Conservation (phyloP, 768 basidiomycete genomes). For the Rhizopogon vinicolor region DNA sequence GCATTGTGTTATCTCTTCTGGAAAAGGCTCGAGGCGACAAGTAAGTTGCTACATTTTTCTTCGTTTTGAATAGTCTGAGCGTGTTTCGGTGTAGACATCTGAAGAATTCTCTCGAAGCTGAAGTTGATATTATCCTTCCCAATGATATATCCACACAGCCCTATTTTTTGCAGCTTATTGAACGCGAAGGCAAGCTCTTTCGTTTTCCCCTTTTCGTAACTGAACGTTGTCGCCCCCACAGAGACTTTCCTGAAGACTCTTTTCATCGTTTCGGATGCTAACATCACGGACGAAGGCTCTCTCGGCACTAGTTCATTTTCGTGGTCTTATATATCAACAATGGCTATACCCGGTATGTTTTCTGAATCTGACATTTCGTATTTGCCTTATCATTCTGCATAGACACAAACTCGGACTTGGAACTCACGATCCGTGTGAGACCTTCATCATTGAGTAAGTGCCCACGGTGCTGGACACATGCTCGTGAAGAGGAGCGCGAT, state of each 20-base stretch:
- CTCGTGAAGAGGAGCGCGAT: slow-evolving; percentile 40
- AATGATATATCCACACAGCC: slow-evolving; percentile 19
- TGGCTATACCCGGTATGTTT: slow-evolving; percentile 43
- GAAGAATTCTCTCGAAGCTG: slow-evolving; percentile 73
- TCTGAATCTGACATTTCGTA: not conserved
- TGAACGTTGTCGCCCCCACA: slow-evolving; percentile 20
- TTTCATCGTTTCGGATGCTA: slow-evolving; percentile 77
- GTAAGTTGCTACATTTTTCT: slow-evolving; percentile 34
- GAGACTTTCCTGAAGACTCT: slow-evolving; percentile 64
- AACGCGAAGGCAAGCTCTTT: slow-evolving; percentile 34
- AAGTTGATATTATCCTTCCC: slow-evolving; percentile 59
- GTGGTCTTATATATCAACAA: slow-evolving; percentile 47
- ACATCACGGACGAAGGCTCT: slow-evolving; percentile 42
- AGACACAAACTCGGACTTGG: slow-evolving; percentile 10
- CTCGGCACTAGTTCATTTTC: slow-evolving; percentile 32
- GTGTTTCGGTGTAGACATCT: slow-evolving; percentile 43
- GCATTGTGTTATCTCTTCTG: slow-evolving; percentile 56
- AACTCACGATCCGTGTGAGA: slow-evolving; percentile 49
- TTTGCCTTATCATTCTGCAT: not conserved
- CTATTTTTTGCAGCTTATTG: slow-evolving; percentile 34
- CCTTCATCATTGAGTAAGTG: slow-evolving; percentile 70
- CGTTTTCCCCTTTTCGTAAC: no score
- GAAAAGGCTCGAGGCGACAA: slow-evolving; percentile 76
- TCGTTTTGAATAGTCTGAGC: slow-evolving; percentile 2
- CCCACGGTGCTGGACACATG: slow-evolving; percentile 88